Percentiles rank a stretch among this genome's conserved stretches.
phyloP scores from a whole-genome alignment of 495 filamentous ascomycete genomes.

The Durotheca rogersii region DNA sequence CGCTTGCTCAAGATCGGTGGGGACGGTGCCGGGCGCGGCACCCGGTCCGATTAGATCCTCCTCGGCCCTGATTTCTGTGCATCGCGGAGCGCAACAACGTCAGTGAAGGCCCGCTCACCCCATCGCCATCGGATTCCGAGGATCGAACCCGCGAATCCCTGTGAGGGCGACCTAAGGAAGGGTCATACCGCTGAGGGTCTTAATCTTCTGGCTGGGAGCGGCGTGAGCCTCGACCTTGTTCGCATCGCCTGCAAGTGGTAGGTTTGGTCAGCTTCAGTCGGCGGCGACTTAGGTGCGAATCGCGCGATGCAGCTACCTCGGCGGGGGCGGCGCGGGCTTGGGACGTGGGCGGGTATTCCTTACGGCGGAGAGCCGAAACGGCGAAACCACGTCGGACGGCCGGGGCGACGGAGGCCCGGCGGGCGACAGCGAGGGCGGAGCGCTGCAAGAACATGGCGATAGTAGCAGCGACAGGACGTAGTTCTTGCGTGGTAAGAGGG shows the following conservation, averaged over 20 bases:
- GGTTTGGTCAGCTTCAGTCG: conserved; percentile 20
- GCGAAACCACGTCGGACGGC: conserved; percentile 59
- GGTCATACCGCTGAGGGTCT: conserved; percentile 33
- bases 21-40: conserved; percentile 76
- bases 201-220: conserved; percentile 24
- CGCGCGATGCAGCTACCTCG: conserved; percentile 21
- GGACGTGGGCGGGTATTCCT: conserved; percentile 29
- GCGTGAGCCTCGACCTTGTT: conserved; percentile 32
- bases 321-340: conserved; percentile 3
- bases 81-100: conserved; percentile 10
- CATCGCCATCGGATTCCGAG: too few species aligned
- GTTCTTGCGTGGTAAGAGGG: too few species aligned
- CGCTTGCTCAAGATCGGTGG: conserved; percentile 89
- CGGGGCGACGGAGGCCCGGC: conserved; percentile 65
- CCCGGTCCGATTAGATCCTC: conserved; percentile 83
- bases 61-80: conserved; percentile 77
- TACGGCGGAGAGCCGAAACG: conserved; percentile 60
- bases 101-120: conserved; percentile 18
- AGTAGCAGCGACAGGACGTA: conserved; percentile 15
- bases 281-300: conserved; percentile 14
- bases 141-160: conserved; percentile 7
- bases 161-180: neutral
- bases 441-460: conserved; percentile 80
- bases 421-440: conserved; percentile 68
- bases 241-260: conserved; percentile 27